Conservation (phyloP, 768 basidiomycete genomes). For the Phylloporus sp. region DNA sequence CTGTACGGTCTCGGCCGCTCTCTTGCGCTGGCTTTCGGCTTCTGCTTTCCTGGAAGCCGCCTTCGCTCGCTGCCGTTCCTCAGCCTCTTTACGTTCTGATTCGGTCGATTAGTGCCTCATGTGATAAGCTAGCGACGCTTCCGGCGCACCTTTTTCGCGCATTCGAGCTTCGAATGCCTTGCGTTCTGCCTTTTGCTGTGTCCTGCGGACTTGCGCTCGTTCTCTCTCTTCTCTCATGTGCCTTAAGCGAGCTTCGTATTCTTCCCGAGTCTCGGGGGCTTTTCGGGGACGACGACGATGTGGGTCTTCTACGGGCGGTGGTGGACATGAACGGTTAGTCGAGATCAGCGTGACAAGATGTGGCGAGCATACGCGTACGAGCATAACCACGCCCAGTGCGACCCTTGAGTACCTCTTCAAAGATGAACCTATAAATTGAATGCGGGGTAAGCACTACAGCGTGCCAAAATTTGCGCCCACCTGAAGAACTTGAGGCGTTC, state of each 20-base stretch:
- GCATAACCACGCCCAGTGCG: slow-evolving; percentile 27
- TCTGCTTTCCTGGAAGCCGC: slow-evolving; percentile 51
- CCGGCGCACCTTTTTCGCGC: slow-evolving; percentile 46
- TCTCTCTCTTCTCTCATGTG: slow-evolving; percentile 49
- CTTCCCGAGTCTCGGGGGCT: slow-evolving; percentile 43
- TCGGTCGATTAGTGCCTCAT: slow-evolving; percentile 10
- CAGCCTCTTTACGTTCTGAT: slow-evolving; percentile 48
- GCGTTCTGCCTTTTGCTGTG: slow-evolving; percentile 42
- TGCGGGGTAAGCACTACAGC: slow-evolving; percentile 3
- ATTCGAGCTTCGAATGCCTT: slow-evolving; percentile 42
- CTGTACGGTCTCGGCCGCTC: slow-evolving; percentile 45
- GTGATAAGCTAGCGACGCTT: neutral
- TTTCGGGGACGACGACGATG: slow-evolving; percentile 14
- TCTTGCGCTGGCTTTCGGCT: slow-evolving; percentile 42
- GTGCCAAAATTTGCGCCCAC: slow-evolving; percentile 27
- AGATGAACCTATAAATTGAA: slow-evolving; percentile 39
- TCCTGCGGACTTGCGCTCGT: slow-evolving; percentile 45
- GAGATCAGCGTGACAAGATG: slow-evolving; percentile 8
- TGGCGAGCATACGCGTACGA: slow-evolving; percentile 24
- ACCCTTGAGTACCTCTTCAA: slow-evolving; percentile 41
- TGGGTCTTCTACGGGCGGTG: slow-evolving; percentile 14
- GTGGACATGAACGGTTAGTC: slow-evolving; percentile 7
- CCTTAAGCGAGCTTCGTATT: slow-evolving; percentile 49
- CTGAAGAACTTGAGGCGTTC: slow-evolving; percentile 41
- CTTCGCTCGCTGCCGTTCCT: slow-evolving; percentile 53